Percentiles rank a stretch among this genome's conserved stretches.
phyloP scores from a whole-genome alignment of 2,329 filamentous ascomycete genomes.

The Penicillium sp. region DNA sequence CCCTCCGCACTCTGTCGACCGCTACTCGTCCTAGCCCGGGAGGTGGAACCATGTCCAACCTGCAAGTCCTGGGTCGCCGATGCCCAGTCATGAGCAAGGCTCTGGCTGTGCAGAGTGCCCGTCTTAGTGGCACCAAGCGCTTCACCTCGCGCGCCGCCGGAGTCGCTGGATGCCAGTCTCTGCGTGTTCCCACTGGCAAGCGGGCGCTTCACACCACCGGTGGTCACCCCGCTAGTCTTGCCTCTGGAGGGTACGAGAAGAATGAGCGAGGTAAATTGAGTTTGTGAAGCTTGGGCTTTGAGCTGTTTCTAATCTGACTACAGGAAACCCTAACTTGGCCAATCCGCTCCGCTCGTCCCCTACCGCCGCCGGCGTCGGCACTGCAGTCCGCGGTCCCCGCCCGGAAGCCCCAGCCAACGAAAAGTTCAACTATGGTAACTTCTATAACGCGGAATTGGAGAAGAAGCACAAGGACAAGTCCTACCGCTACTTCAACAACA shows the following conservation, averaged over 20 bases:
- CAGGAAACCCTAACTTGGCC: constrained; percentile 22
- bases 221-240: constrained; percentile 68
- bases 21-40: constrained; percentile 57
- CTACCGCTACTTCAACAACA: constrained; percentile 99
- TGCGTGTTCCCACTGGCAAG: constrained; percentile 49
- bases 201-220: constrained; percentile 74
- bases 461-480: constrained; percentile 99
- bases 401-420: constrained; percentile 42
- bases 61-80: constrained; percentile 85
- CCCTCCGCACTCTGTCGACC: constrained; percentile 75
- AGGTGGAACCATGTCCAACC: constrained; percentile 90
- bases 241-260: constrained; percentile 45
- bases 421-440: constrained; percentile 82
- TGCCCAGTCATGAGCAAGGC: constrained; percentile 99
- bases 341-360: constrained; percentile 20
- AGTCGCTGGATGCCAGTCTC: constrained; percentile 33
- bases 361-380: constrained; percentile 15
- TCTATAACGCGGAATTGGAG: constrained; percentile 79
- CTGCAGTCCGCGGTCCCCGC: constrained; percentile 35
- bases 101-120: constrained; percentile 65
- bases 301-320: constrained; percentile 10
- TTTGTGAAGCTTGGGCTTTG: neutral
- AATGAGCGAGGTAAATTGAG: constrained; percentile 43
- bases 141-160: constrained; percentile 32
- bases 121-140: constrained; percentile 32